A percentile compares a stretch with the other conserved stretches of the same genome.
These are phyloP conservation scores for Boletus reticuloceps DNA, from an alignment of 768 basidiomycete genomes.

Conservation along the genomic window DNA sequence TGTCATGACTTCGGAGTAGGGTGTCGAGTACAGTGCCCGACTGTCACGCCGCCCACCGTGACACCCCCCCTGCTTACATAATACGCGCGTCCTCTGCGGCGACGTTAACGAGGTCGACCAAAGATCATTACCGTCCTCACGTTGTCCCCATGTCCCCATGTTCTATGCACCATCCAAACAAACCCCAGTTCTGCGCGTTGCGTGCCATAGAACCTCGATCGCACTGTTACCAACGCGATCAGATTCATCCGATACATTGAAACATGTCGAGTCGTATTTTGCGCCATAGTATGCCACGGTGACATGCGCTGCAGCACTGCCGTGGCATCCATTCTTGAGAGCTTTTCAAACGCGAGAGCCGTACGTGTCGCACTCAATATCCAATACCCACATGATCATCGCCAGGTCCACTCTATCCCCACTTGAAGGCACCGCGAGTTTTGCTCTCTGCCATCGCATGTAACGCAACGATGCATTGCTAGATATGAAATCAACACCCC, in stretches of 20 bases:
- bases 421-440: constrained; percentile 6
- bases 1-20: constrained; percentile 10
- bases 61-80: constrained; percentile 15
- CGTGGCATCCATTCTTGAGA: constrained; percentile 12
- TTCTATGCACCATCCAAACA: background rate
- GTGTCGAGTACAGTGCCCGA: background rate
- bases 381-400: constrained; percentile 5
- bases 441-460: constrained; percentile 14
- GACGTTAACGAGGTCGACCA: too few species aligned
- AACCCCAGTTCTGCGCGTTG: constrained; percentile 2
- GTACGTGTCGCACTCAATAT: background rate
- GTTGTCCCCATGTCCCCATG: constrained; percentile 10
- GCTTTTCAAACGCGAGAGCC: constrained; percentile 1
- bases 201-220: background rate
- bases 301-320: constrained; percentile 12
- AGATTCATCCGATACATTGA: constrained; percentile 8
- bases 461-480: constrained; percentile 15
- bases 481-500: constrained; percentile 30
- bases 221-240: constrained; percentile 12
- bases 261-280: background rate
- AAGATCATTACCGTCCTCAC: too few species aligned
- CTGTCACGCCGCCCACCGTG: constrained; percentile 15
- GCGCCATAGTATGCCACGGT: constrained; percentile 5
- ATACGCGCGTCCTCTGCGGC: background rate
- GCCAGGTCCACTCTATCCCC: constrained; percentile 23